These are phyloP conservation scores for Ganoderma lingzhi DNA, from an alignment of 1,284 basidiomycete species.

Conservation along the genomic window DNA sequence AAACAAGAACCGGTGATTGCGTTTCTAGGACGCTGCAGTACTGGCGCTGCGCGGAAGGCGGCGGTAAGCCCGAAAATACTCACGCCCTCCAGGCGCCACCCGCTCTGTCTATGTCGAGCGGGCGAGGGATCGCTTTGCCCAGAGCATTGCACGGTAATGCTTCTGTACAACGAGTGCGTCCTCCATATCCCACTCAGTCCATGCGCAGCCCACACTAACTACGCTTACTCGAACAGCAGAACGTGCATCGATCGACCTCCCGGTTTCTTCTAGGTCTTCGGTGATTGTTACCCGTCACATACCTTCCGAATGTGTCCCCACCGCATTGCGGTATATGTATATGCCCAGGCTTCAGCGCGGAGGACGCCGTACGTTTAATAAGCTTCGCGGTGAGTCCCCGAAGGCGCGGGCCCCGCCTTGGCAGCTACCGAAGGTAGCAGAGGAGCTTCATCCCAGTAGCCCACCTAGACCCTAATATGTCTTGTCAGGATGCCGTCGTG, in stretches of 20 bases:
- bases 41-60: neutral
- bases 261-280: neutral
- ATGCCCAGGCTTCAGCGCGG: conserved; percentile 1
- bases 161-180: neutral
- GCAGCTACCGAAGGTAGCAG: neutral
- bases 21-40: neutral
- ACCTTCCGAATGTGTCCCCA: neutral
- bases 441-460: neutral
- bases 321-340: neutral
- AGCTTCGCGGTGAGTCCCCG: neutral
- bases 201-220: neutral
- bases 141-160: neutral
- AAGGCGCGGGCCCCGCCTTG: neutral
- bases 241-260: neutral
- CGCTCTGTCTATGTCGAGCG: neutral
- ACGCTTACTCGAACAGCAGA: neutral
- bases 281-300: neutral
- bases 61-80: neutral
- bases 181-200: neutral
- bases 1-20: neutral
- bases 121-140: neutral
- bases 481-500: neutral
- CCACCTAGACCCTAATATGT: neutral
- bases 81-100: neutral
- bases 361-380: neutral